A percentile compares a stretch with the other conserved stretches of the same genome.
phyloP scores from a whole-genome alignment of 2,329 filamentous ascomycete species.

The Daldinia sp. region DNA sequence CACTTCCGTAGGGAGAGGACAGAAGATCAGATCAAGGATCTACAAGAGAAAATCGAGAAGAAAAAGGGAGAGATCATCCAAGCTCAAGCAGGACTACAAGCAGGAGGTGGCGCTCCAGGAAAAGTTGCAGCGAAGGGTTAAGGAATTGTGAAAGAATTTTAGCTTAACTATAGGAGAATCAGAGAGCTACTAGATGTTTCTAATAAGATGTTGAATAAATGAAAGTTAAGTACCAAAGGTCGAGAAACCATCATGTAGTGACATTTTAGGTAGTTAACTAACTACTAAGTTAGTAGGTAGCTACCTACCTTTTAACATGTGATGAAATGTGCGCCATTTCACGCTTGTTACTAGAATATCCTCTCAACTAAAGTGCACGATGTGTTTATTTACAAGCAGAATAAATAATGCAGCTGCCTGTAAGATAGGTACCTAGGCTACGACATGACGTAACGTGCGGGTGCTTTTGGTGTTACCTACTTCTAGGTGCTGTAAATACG shows the following conservation, averaged over 20 bases:
- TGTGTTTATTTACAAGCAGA: no score
- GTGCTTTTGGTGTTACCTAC: background rate
- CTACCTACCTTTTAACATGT: background rate
- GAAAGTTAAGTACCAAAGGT: background rate
- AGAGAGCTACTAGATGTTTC: background rate
- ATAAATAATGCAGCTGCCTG: background rate
- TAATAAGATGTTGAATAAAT: background rate
- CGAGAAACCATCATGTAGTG: background rate
- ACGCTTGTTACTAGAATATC: no score
- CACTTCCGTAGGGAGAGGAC: constrained; percentile 44
- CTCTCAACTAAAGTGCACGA: no score
- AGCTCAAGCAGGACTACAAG: constrained; percentile 64
- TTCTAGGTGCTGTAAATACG: background rate
- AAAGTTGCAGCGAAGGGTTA: constrained; percentile 49
- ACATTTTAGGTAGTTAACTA: no score
- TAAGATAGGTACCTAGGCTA: background rate
- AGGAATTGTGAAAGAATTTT: constrained; percentile 3
- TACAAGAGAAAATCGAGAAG: constrained; percentile 67
- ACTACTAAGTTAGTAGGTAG: no score
- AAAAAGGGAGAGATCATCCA: constrained; percentile 72
- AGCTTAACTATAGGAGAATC: background rate
- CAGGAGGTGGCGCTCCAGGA: constrained; percentile 51
- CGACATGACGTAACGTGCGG: constrained; percentile 14
- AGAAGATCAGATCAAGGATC: constrained; percentile 67
- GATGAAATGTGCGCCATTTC: background rate